These are phyloP conservation scores for Candida smagusa DNA, from an alignment of 1,139 yeast species.

Conservation along the genomic window DNA sequence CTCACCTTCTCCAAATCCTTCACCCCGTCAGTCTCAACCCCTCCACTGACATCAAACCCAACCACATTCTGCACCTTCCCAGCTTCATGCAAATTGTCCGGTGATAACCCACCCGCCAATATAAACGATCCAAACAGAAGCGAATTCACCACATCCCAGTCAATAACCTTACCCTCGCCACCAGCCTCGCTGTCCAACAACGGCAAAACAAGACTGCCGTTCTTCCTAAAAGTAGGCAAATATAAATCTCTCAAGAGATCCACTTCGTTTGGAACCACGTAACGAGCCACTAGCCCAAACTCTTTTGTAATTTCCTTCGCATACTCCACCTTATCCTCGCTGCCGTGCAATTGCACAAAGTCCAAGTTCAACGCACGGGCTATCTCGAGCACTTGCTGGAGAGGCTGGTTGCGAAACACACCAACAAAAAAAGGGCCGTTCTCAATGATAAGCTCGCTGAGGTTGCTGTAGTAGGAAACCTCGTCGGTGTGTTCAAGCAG, in stretches of 20 bases:
- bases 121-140: conserved; percentile 47
- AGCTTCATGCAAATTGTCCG: conserved; percentile 65
- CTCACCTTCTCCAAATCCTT: conserved; percentile 66
- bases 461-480: conserved; percentile 35
- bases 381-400: conserved; percentile 53
- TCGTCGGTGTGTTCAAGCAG: conserved; percentile 16
- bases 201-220: conserved; percentile 38
- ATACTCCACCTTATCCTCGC: conserved; percentile 62
- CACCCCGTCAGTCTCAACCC: conserved; percentile 72
- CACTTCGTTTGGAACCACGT: conserved; percentile 56
- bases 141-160: conserved; percentile 51
- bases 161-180: conserved; percentile 79
- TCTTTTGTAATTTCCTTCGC: conserved; percentile 23
- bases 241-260: conserved; percentile 19
- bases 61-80: conserved; percentile 46
- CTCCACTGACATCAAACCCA: conserved; percentile 95
- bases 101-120: conserved; percentile 87
- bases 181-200: conserved; percentile 86
- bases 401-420: conserved; percentile 80
- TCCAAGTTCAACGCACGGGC: conserved; percentile 57
- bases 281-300: conserved; percentile 71
- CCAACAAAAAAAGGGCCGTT: conserved; percentile 81
- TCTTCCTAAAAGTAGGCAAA: conserved; percentile 12
- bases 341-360: conserved; percentile 86
- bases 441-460: conserved; percentile 28